Base-by-base conservation (phyloP, 768 basidiomycete species). In the Leccinum longicurvipes region DNA sequence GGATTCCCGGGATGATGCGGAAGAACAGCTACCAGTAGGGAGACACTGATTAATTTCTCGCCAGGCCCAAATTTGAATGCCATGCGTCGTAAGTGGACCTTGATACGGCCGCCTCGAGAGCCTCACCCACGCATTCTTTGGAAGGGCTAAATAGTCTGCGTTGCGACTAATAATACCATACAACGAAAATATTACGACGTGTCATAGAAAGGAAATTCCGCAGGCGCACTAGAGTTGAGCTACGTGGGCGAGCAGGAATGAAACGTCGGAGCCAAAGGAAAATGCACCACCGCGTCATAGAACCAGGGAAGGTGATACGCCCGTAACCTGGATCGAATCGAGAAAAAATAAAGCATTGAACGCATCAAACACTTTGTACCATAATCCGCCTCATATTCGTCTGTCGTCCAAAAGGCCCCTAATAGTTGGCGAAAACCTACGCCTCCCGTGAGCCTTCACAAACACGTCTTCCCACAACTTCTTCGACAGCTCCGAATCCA, bases 391-490 rank as follows among this genome's bases (percentile, higher is more conserved):
- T 41, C 19, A 41, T 19, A 19, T 21, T 41, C 39, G 39, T 21
- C 39, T 41, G 39, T 12, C 39, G 6, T 41, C 39, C 39, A 21
- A 21, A 6, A 19, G 39, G 39, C 39, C 19, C 19, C 36, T n/a
- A 39, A 12, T 0, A 41, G 11, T 41, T 41, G 39, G 39, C 19
- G 39, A 12, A 12, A 31, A 21, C 36, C 15, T 31, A 9, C 34
- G 28, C 25, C 61, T 39, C 32, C 50, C 47, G 14, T 47, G 47
- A 1, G 63, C 56, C n/a, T 59, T 62, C 7, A 65, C 54, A 17
- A 62, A 65, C 32, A 64, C 63, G 9, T 62, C 60, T 19, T 62
- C 54, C 63, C 63, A 64, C 15, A 64, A 41, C 34, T 34, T 51
- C 9, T 23, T 62, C 36, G 34, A 51, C 17, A 51, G 51, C n/a